Percentiles rank a stretch among this genome's conserved stretches.
Evolutionary conservation across 2,329 filamentous ascomycete genomes (phyloP).

Genomic region (Alternaria viburni): DNA sequence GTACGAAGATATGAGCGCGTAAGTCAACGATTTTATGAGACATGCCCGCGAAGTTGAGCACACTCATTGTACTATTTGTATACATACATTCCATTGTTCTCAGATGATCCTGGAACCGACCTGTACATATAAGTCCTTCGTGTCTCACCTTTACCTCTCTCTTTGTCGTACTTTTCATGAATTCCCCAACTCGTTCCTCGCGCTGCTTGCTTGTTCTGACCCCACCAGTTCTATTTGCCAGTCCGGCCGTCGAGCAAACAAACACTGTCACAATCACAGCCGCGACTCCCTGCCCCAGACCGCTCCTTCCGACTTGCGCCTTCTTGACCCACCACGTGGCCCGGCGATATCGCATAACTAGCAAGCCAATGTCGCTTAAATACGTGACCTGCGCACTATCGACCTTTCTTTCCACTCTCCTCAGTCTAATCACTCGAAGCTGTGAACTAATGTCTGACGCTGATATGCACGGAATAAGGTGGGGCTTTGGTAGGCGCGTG

Average conservation of each 20-base stretch:
- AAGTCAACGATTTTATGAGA: neutral
- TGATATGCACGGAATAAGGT: neutral
- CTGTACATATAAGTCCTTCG: neutral
- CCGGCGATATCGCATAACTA: neutral
- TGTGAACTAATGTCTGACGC: slow-evolving; percentile 4
- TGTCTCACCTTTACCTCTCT: neutral
- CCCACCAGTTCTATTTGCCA: neutral
- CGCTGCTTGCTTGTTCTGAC: neutral
- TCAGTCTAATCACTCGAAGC: neutral
- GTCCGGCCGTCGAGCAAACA: neutral
- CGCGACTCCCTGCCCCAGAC: neutral
- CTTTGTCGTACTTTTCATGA: neutral
- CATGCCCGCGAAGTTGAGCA: neutral
- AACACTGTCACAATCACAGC: neutral
- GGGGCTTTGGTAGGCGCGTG: slow-evolving; percentile 1
- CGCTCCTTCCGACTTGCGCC: neutral
- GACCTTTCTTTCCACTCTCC: neutral
- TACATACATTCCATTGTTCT: neutral
- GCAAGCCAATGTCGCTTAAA: neutral
- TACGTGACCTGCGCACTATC: neutral
- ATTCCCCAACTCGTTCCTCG: neutral
- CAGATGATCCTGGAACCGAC: neutral
- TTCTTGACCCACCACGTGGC: neutral
- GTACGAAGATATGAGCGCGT: neutral
- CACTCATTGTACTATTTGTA: slow-evolving; percentile 12